Evolutionary conservation across 768 basidiomycete species (phyloP), one percentile per base, ranked within the genome.

Genomic region (Phanerochaete carnosa): DNA sequence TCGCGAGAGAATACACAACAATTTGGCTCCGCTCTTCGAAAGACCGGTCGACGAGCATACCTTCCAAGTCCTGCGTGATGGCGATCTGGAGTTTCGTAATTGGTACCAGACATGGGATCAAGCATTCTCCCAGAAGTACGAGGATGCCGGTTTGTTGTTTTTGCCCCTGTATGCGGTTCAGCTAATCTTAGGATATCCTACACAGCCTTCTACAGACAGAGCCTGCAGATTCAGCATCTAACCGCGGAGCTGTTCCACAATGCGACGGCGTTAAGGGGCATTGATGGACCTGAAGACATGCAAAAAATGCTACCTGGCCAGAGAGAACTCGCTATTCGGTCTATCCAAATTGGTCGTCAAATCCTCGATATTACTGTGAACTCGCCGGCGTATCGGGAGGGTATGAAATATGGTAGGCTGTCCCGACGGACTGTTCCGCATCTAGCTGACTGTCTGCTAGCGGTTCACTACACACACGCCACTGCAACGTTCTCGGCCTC

Each of bases 401-500:
- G 93, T 22, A 89, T 98, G 84, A 91, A 89, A 79, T 97, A 94
- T 68, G 92, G 93, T 90, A 68, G 47, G 83, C 69, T 33, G 12
- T 26, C 33, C 62, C 37, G 11, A 19, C n/a, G 25, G n/a, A 45
- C 22, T 22, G 57, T 15, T 37, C 11, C 22, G 46, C 23, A 46
- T 33, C 25, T 47, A 66, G 56, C 32, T 54, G 11, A 39, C 45
- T 12, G 60, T 53, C 12, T 47, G 39, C 19, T 64, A 92, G 92
- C 93, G 16, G 90, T 94, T n/a, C 88, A 92, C 69, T 90, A 91
- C 67, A 90, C 90, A 15, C 95, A 98, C 70, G 92, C 92, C 45
- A 92, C 93, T 29, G 95, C 95, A 5, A 96, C 95, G 0, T 98
- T 98, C 75, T 84, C 92, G 23, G 95, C 94, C 13, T 92, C 93